A percentile compares a stretch with the other conserved stretches of the same genome.
Conservation (phyloP, 1,284 basidiomycete genomes). For the Moesziomyces antarcticus region DNA sequence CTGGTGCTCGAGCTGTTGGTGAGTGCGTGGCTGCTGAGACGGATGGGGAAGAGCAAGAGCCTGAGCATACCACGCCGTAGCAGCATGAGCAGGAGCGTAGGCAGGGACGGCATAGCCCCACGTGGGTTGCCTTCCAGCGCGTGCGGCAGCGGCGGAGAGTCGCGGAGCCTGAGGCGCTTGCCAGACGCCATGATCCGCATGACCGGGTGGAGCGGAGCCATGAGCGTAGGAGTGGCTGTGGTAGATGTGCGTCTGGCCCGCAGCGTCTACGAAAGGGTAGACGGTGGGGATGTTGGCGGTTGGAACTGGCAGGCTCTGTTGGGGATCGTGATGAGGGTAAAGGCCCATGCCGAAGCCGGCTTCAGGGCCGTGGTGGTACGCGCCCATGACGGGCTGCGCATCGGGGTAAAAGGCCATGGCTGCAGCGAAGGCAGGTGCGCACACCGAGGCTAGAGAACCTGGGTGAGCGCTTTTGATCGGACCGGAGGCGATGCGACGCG, state of each 20-base stretch:
- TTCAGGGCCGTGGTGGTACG: constrained; percentile 13
- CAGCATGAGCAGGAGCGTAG: constrained; percentile 18
- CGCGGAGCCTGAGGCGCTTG: constrained; percentile 48
- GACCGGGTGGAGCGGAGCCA: neutral
- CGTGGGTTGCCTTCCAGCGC: constrained; percentile 27
- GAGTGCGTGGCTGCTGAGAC: constrained; percentile 38
- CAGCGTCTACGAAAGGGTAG: constrained; percentile 22
- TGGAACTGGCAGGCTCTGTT: constrained; percentile 5
- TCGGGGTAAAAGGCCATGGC: constrained; percentile 30
- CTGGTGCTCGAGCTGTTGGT: constrained; percentile 55
- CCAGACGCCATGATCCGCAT: constrained; percentile 32
- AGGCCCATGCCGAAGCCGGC: constrained; percentile 11
- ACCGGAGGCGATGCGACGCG: constrained; percentile 4
- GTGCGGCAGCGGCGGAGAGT: constrained; percentile 41
- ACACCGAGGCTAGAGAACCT: constrained; percentile 16
- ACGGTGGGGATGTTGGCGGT: constrained; percentile 4
- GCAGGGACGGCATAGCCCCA: constrained; percentile 21
- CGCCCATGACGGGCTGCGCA: constrained; percentile 14
- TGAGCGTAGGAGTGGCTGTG: constrained; percentile 24
- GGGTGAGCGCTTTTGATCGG: constrained; percentile 33
- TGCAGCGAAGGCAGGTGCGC: constrained; percentile 9
- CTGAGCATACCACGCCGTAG: constrained; percentile 30
- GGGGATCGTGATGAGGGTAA: constrained; percentile 26
- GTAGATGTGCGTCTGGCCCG: constrained; percentile 17
- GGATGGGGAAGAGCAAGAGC: constrained; percentile 16